Conservation (phyloP, 2,329 filamentous ascomycete species). For the Fusarium chaquense region DNA sequence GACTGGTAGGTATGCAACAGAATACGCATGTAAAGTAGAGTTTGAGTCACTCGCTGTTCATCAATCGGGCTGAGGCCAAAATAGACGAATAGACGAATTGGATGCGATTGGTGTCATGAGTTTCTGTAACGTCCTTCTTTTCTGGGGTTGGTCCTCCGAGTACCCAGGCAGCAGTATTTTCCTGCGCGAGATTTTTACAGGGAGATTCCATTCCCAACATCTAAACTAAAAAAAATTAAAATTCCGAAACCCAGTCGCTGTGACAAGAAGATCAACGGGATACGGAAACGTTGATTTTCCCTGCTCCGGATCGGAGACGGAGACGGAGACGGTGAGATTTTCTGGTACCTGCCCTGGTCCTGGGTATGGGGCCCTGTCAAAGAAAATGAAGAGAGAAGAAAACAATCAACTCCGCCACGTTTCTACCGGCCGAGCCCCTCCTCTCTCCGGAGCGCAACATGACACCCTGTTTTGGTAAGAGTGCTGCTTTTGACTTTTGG, state of each 20-base stretch:
- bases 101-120: constrained; percentile 29
- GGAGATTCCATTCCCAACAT: constrained; percentile 17
- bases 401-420: constrained; percentile 41
- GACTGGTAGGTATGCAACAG: constrained; percentile 11
- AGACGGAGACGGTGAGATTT: constrained; percentile 27
- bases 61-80: not conserved
- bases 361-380: not conserved
- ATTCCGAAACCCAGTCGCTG: constrained; percentile 2
- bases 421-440: constrained; percentile 35
- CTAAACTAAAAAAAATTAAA: not conserved
- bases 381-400: not conserved
- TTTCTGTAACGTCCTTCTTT: constrained; percentile 22
- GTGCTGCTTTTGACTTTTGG: constrained; percentile 17
- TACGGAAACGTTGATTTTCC: constrained; percentile 24
- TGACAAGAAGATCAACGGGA: constrained; percentile 1
- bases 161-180: constrained; percentile 36
- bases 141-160: constrained; percentile 30
- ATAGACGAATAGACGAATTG: not conserved
- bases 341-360: not conserved
- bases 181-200: constrained; percentile 5
- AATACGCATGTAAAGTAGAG: not conserved
- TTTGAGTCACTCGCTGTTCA: constrained; percentile 3
- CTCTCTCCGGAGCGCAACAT: constrained; percentile 21
- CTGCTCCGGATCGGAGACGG: not conserved
- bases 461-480: constrained; percentile 21